Evolutionary conservation across 768 basidiomycete genomes (phyloP).

Genomic region (Lactifluus rugatus): DNA sequence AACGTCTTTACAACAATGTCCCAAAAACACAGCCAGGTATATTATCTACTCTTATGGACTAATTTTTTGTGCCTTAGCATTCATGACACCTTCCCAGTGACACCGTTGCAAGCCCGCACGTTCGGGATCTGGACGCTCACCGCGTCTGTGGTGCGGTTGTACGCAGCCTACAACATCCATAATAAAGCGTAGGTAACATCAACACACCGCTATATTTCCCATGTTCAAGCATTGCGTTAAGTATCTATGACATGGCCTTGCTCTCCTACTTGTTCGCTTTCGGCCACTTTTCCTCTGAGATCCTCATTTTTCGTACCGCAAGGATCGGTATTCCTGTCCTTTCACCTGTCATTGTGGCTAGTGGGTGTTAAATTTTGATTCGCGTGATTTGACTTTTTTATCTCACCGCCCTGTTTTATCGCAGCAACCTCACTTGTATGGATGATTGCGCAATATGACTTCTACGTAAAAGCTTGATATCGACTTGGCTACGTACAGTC

Average conservation of each 20-base stretch:
- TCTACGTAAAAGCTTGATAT: conserved; percentile 45
- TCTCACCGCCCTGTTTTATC: conserved; percentile 4
- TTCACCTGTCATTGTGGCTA: conserved; percentile 74
- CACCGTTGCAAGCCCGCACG: conserved; percentile 75
- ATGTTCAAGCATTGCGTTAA: conserved; percentile 26
- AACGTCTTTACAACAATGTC: conserved; percentile 55
- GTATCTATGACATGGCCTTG: conserved; percentile 83
- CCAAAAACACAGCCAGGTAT: conserved; percentile 25
- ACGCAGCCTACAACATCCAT: conserved; percentile 84
- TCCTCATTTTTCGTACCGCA: conserved; percentile 72
- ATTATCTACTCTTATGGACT: background rate
- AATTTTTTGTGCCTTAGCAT: background rate
- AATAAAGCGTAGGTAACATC: conserved; percentile 55
- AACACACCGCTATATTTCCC: background rate
- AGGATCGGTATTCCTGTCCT: conserved; percentile 49
- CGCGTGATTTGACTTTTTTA: background rate
- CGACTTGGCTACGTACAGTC: background rate
- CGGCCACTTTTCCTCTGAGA: conserved; percentile 80
- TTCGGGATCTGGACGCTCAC: conserved; percentile 90
- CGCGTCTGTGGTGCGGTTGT: conserved; percentile 70
- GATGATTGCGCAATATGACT: conserved; percentile 80
- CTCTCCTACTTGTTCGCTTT: conserved; percentile 86
- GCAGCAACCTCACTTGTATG: conserved; percentile 63
- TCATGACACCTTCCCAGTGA: conserved; percentile 43
- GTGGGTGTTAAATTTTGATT: conserved; percentile 41